These are phyloP conservation scores for Fusarium globosum DNA, from an alignment of 2,329 filamentous ascomycete species.

Conservation along the genomic window DNA sequence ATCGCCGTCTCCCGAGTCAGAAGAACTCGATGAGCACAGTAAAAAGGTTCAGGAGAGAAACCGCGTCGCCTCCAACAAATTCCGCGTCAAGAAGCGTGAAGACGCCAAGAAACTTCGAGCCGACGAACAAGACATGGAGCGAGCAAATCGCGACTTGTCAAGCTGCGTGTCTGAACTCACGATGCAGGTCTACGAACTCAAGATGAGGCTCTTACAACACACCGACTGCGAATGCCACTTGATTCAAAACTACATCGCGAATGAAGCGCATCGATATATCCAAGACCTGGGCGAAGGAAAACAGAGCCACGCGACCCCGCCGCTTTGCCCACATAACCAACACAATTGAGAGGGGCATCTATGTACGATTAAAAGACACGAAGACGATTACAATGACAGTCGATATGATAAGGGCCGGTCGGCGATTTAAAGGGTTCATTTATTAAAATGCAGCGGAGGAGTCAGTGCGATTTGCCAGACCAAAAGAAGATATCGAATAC, in stretches of 20 bases:
- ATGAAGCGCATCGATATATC: constrained; percentile 34
- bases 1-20: background rate
- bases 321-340: background rate
- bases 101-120: constrained; percentile 24
- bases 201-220: constrained; percentile 40
- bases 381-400: no score
- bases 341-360: background rate
- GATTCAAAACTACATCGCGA: constrained; percentile 40
- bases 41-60: constrained; percentile 31
- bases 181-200: constrained; percentile 34
- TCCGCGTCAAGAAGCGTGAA: constrained; percentile 38
- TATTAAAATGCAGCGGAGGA: background rate
- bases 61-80: constrained; percentile 43
- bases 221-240: constrained; percentile 38
- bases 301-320: background rate
- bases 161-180: constrained; percentile 28
- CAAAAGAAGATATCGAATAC: background rate
- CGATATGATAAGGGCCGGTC: background rate
- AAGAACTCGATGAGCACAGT: background rate
- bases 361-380: background rate
- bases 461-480: background rate
- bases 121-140: constrained; percentile 34
- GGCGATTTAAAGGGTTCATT: no score
- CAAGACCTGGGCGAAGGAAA: background rate
- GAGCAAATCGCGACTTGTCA: constrained; percentile 18